phyloP scores from a whole-genome alignment of 306 rosid species.

The Quercus aquifolioides region DNA sequence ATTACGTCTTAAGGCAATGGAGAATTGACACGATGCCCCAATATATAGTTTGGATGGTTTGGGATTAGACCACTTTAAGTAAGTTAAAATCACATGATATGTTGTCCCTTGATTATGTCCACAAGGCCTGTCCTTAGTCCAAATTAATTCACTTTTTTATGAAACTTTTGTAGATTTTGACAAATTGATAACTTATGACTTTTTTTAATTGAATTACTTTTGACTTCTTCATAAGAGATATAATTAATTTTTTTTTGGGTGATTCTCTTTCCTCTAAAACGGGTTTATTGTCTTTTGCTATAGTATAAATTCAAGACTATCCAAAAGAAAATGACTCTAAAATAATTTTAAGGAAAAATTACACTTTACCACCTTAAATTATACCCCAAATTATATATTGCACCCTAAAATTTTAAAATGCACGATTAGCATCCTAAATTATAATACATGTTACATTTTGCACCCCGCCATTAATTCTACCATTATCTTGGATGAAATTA shows the following conservation, averaged over 20 bases:
- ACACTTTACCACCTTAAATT: no score
- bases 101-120: neutral
- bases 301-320: neutral
- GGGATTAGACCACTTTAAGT: constrained; percentile 9
- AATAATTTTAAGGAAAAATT: no score
- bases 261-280: neutral
- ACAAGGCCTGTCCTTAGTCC: neutral
- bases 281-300: neutral
- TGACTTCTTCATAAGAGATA: neutral
- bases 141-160: neutral
- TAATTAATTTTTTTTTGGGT: neutral
- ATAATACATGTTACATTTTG: no score
- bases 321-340: no score
- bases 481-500: no score
- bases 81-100: neutral
- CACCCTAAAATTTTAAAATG: no score
- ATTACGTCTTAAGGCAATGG: neutral
- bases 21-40: constrained; percentile 29
- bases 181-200: neutral
- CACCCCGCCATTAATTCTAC: no score
- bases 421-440: no score
- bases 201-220: neutral
- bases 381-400: no score
- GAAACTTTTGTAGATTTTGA: neutral
- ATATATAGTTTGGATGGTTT: constrained; percentile 8